Evolutionary conservation across 2,329 filamentous ascomycete species (phyloP), one percentile per base, ranked within the genome.

Genomic region (Penicillium decumbens): DNA sequence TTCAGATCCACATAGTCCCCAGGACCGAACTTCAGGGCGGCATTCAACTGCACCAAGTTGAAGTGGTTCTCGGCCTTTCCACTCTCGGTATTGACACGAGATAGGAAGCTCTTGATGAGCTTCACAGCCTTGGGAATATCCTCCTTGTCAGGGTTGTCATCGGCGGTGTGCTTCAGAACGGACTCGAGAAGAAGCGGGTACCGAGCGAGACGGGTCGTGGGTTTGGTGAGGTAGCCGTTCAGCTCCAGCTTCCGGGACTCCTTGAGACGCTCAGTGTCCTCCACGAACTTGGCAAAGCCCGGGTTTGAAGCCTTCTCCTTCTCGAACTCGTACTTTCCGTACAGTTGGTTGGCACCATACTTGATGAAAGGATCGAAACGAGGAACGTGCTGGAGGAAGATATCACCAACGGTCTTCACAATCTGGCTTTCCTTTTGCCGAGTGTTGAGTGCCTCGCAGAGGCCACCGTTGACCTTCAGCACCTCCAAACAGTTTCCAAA

Each of bases 21-120:
- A 1, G 88, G 85, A 37, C 87, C 82, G 78, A 95, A 98, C 55
- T 92, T 89, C 56, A 98, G 81, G 61, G 95, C 88, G 60, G 93
- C 85, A 66, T 96, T 93, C 28, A 98, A 80, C 59, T 90, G 88
- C 69, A 92, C 87, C 49, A 98, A 75, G 67, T 97, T 97, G 78
- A 95, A 97, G 45, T 93, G 87, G 67, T 98, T 98, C 72, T 98
- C 93, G 0, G 93, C 90, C 74, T 95, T 96, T 61, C 93, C 93
- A 58, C 90, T 95, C 70, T 97, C 93, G 12, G 88, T 81, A 65
- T 98, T 98, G 65, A 98, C 93, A 56, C 88, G 82, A 44, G 83
- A 87, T 43, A 98, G 75, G 59, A 95, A 86, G 59, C 92, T 88
- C 62, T 89, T 85, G 72, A 98, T 96, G 69, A 89, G 80, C 25